Percentiles rank a stretch among this genome's conserved stretches.
phyloP scores from a whole-genome alignment of 345 rosid species.

The Hibiscus mutabilis region DNA sequence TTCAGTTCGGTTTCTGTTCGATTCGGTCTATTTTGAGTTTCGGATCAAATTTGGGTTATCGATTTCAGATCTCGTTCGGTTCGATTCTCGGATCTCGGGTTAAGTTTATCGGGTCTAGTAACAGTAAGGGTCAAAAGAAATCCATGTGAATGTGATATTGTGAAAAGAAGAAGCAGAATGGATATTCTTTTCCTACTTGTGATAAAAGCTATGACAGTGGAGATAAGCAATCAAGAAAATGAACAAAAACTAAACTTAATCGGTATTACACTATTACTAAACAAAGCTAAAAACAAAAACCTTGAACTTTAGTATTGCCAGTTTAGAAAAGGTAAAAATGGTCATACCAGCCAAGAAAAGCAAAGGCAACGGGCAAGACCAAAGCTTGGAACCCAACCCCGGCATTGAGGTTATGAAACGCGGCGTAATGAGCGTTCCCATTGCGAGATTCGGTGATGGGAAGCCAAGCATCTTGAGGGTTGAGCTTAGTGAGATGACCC shows the following conservation, averaged over 20 bases:
- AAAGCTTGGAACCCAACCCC: slow-evolving; percentile 97
- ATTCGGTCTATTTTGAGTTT: too few relatives aligned
- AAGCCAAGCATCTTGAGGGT: slow-evolving; percentile 98
- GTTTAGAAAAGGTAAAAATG: not conserved
- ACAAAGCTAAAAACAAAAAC: not conserved
- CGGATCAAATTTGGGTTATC: too few relatives aligned
- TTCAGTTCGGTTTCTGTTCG: too few relatives aligned
- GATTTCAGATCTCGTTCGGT: too few relatives aligned
- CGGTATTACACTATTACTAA: not conserved
- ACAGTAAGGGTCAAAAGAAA: too few relatives aligned
- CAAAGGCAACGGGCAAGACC: slow-evolving; percentile 84
- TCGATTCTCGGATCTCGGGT: too few relatives aligned
- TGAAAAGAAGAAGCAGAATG: not conserved
- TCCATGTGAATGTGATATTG: not conserved
- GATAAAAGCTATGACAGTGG: too few relatives aligned
- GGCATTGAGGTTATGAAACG: slow-evolving; percentile 92
- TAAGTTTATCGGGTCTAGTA: too few relatives aligned
- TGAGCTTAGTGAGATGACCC: slow-evolving; percentile 90
- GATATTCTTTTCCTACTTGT: slow-evolving; percentile 4
- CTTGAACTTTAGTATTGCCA: not conserved
- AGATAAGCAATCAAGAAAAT: slow-evolving; percentile 4
- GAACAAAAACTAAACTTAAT: not conserved
- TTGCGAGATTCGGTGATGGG: slow-evolving; percentile 96
- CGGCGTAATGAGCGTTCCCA: slow-evolving; percentile 97
- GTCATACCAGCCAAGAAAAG: slow-evolving; percentile 88